Evolutionary conservation across 305 asterid genomes (phyloP), one percentile per base, ranked within the genome.

Genomic region (Striga hermonthica): DNA sequence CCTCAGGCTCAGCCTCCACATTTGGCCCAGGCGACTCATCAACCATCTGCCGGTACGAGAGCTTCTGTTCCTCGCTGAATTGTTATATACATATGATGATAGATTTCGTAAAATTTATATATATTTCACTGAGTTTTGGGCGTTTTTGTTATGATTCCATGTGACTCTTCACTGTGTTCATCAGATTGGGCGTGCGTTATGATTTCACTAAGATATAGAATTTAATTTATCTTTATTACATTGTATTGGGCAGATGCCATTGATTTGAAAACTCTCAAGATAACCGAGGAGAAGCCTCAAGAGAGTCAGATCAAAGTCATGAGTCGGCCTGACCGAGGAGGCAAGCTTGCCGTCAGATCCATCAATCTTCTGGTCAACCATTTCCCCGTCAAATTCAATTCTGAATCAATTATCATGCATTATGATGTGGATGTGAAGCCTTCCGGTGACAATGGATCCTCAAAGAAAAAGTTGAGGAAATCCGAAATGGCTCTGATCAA

Each of bases 301-400:
- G 75, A 68, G 8, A 65, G 53, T 4, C 80, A 70, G 55, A 60
- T 66, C 57, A 58, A 70, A 59, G 82, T 89, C 15, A 67, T 86
- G 0, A 77, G 57, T 64, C 79, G 95, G 64, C 95, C 95, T 9
- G 81, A 81, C 39, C 10, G 9, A 13, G 83, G 83, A 16, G 89
- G 96, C 7, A 71, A 73, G 10, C 60, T 76, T 37, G 69, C 78
- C 47, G 63, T 73, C 31, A 74, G 76, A 68, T 5, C 67, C 3
- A 36, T 83, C 45, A 45, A 39, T 35, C 87, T 89, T 54, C 73
- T 74, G 38, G 91, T 80, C 28, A 89, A 89, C 63, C 96, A 89
- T 72, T 89, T 89, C 59, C 79, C 72, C 0, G 79, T 89, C n/a
- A 49, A 38, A 0, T 86, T 75, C 58, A 68, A 84, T 37, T 68